phyloP scores from a whole-genome alignment of 768 basidiomycete species.

The Leccinum boreale region DNA sequence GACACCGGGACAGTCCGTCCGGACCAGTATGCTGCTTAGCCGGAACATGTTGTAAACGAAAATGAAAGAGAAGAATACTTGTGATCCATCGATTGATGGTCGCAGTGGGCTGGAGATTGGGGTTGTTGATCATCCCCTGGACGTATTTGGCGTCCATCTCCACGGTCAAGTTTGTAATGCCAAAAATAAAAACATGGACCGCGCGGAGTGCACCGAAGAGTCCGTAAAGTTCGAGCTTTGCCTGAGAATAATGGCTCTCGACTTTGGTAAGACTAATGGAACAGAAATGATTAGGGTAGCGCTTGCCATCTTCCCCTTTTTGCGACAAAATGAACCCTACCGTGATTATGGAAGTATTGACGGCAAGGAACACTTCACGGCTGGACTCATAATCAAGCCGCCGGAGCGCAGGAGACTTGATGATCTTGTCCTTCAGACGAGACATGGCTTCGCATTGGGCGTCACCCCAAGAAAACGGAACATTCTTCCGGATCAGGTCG shows the following conservation, averaged over 20 bases:
- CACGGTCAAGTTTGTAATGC: not conserved
- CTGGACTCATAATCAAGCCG: no score
- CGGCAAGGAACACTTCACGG: no score
- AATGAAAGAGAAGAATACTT: not conserved
- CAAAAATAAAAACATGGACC: not conserved
- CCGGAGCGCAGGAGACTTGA: no score
- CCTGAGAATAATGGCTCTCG: no score
- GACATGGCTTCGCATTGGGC: no score
- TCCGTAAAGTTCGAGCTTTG: no score
- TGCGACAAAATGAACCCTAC: not conserved
- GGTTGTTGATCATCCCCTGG: not conserved
- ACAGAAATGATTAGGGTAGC: not conserved
- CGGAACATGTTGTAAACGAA: not conserved
- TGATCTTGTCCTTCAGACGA: no score
- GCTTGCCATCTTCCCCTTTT: not conserved
- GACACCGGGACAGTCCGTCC: not conserved
- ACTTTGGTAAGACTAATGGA: no score
- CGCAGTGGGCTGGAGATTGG: not conserved
- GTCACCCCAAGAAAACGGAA: no score
- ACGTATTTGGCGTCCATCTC: not conserved
- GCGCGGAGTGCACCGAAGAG: not conserved
- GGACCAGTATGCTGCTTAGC: not conserved
- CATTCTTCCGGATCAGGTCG: no score
- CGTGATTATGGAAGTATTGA: no score
- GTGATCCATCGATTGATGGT: not conserved